Evolutionary conservation across 2,329 filamentous ascomycete species (phyloP).

Genomic region (Fusarium sp.): DNA sequence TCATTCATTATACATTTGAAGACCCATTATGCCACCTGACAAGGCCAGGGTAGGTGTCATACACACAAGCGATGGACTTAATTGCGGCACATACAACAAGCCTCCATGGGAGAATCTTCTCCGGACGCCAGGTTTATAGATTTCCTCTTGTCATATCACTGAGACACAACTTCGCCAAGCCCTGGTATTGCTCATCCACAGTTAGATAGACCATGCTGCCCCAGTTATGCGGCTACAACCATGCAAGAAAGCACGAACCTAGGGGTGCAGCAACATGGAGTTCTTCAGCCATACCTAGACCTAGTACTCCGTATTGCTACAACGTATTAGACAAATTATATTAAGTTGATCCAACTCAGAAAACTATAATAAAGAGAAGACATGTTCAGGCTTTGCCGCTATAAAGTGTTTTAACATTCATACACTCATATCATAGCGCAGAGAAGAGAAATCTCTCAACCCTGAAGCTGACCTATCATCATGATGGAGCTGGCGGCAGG

Average conservation of each 20-base stretch:
- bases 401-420: too few species aligned
- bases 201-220: constrained; percentile 20
- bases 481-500: constrained; percentile 24
- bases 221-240: constrained; percentile 41
- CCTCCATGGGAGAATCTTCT: constrained; percentile 19
- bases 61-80: constrained; percentile 27
- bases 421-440: too few species aligned
- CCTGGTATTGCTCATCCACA: constrained; percentile 34
- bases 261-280: background rate
- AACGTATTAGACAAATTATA: too few species aligned
- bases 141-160: constrained; percentile 36
- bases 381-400: too few species aligned
- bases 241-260: constrained; percentile 32
- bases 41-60: constrained; percentile 26
- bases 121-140: constrained; percentile 8
- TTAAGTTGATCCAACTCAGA: too few species aligned
- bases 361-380: too few species aligned
- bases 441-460: background rate
- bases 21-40: constrained; percentile 23
- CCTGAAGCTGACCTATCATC: constrained; percentile 10
- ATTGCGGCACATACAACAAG: constrained; percentile 37
- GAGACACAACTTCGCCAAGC: constrained; percentile 36
- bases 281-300: too few species aligned
- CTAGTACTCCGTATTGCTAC: too few species aligned
- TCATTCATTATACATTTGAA: constrained; percentile 4